Base-by-base conservation (phyloP, 2,329 filamentous ascomycete species). In the Samsoniella hepiali region DNA sequence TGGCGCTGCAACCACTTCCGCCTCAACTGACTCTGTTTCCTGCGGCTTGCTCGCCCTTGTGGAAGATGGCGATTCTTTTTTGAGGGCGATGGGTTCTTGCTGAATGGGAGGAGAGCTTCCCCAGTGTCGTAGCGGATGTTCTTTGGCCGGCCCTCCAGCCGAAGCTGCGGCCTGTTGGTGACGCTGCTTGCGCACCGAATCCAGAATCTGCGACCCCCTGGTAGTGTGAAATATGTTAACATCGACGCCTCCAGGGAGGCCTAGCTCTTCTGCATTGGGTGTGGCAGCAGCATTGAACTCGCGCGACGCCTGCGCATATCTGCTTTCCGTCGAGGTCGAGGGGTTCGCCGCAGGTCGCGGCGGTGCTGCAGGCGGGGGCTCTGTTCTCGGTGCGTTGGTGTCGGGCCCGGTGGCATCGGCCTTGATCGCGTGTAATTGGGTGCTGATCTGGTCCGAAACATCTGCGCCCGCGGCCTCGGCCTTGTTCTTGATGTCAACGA, bases 181-280 rank as follows among this genome's bases (percentile, higher is more conserved):
- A 59, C 5, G 67, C 56, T 8, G 56, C 64, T n/a, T 73, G 27
- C 71, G 68, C n/a, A 76, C 29, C 1, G 76, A 75, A 1, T 75
- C 72, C 44, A 84, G 61, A 8, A 84, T 74, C 50, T 77, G 77
- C 2, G 81, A 80, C 3, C 79, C 81, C 32, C 75, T 73, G 15
- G 68, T 69, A 1, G 81, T 82, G 63, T 79, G 80, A 62, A 85
- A 84, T 27, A 84, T 70, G 56, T 81, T 79, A 58, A 82, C 67
- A 61, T 82, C 75, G 29, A 82, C 69, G 31, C 72, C 79, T 0
- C 73, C 67, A 3, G 80, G 79, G 0, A 77, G 66, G 38, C 78
- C 75, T 10, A 75, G 68, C 32, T 71, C 69, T 36, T 69, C 72
- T 31, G 66, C 66, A 27, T 66, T 65, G 11, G 63, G 42, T 15